Evolutionary conservation across 768 basidiomycete genomes (phyloP).

Genomic region (Ramaria rubella): DNA sequence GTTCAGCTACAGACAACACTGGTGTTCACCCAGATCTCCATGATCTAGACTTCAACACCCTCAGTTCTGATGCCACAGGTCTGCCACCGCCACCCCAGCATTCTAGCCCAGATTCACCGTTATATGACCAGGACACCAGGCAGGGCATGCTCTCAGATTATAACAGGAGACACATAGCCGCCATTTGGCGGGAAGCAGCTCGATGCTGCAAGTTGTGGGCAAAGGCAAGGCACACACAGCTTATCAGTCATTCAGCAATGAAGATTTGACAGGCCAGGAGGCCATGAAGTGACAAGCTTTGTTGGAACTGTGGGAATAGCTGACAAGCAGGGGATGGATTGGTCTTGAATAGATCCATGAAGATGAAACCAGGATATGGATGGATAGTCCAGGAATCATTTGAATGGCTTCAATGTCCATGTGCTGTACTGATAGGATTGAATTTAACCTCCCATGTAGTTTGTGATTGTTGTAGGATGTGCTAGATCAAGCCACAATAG

Average conservation of each 20-base stretch:
- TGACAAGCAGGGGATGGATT: background rate
- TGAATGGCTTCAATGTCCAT: no score
- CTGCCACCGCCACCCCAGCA: constrained; percentile 60
- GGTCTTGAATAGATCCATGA: background rate
- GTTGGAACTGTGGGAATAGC: background rate
- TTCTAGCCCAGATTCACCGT: constrained; percentile 31
- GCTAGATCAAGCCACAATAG: background rate
- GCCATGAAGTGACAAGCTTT: constrained; percentile 1
- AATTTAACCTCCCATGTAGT: no score
- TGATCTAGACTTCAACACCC: constrained; percentile 74
- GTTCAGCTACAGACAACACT: constrained; percentile 16
- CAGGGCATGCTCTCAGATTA: constrained; percentile 85
- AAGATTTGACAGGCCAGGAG: background rate
- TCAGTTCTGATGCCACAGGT: constrained; percentile 41
- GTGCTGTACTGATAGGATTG: no score
- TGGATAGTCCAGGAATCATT: no score
- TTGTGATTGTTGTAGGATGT: no score
- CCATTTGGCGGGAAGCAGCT: constrained; percentile 1
- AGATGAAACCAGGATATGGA: background rate
- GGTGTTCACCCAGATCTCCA: constrained; percentile 72
- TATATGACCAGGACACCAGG: constrained; percentile 35
- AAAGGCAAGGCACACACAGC: background rate
- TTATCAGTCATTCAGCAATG: background rate
- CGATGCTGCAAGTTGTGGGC: constrained; percentile 5
- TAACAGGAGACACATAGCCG: constrained; percentile 56